Evolutionary conservation across 352 stramenopile species (phyloP).

Genomic region (Globisporangium sylvaticum): DNA sequence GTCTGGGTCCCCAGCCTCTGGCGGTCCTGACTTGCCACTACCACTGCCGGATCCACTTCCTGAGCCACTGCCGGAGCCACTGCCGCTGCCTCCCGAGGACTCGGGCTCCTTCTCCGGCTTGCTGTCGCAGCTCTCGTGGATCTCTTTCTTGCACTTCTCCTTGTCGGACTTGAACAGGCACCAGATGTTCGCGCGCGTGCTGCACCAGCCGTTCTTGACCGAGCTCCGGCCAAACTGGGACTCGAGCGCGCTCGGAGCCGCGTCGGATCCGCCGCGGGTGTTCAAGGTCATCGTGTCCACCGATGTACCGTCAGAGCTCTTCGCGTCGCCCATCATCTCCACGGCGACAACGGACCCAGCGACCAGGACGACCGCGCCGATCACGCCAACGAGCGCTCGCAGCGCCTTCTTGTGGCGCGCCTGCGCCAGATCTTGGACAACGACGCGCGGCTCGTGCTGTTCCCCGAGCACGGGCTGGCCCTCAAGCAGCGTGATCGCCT

Average conservation of each 20-base stretch:
- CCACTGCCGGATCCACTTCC: neutral
- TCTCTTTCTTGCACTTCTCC: slow-evolving; percentile 26
- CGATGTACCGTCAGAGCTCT: neutral
- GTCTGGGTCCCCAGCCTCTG: neutral
- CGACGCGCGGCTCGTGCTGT: neutral
- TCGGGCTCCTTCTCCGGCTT: slow-evolving; percentile 1
- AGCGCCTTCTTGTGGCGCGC: slow-evolving; percentile 9
- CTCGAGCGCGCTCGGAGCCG: slow-evolving; percentile 13
- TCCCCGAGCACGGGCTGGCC: neutral
- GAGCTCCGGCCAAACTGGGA: slow-evolving; percentile 23
- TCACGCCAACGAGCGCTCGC: slow-evolving; percentile 3
- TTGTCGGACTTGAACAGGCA: slow-evolving; percentile 30
- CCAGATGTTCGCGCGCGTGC: slow-evolving; percentile 12
- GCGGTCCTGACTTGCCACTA: neutral
- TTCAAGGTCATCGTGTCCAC: slow-evolving; percentile 9
- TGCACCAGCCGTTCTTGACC: slow-evolving; percentile 23
- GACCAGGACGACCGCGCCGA: slow-evolving; percentile 18
- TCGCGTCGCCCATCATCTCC: slow-evolving; percentile 15
- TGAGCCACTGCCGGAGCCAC: slow-evolving; percentile 7
- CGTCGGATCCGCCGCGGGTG: neutral
- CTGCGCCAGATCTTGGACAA: slow-evolving; percentile 4
- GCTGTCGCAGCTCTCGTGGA: slow-evolving; percentile 13
- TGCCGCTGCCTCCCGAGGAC: slow-evolving; percentile 3
- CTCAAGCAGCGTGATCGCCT: slow-evolving; percentile 12
- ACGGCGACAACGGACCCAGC: slow-evolving; percentile 24